These are phyloP conservation scores for Aplosporella prunicola DNA, from an alignment of 2,329 filamentous ascomycete species.

Conservation along the genomic window DNA sequence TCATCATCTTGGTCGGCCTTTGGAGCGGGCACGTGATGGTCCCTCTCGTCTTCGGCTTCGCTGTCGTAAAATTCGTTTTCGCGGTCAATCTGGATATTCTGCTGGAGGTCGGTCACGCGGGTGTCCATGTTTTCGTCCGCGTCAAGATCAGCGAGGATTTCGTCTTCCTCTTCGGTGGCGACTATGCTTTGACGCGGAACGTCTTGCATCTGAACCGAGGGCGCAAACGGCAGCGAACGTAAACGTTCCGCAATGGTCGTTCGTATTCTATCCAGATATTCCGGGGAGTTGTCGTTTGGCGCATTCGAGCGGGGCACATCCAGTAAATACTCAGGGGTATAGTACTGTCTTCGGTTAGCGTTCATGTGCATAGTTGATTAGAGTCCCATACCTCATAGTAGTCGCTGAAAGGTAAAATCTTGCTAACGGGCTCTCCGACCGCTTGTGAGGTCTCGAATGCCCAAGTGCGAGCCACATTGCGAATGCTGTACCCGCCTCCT, in stretches of 20 bases:
- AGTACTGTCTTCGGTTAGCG: conserved; percentile 2
- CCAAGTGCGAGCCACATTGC: conserved; percentile 95
- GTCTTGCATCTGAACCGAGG: conserved; percentile 9
- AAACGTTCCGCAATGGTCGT: conserved; percentile 7
- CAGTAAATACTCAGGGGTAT: conserved; percentile 10
- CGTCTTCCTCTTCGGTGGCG: conserved; percentile 7
- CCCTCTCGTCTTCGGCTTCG: conserved; percentile 7
- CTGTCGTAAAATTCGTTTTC: conserved; percentile 9
- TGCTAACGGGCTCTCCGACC: background rate
- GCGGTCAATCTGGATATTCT: conserved; percentile 1
- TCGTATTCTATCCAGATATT: conserved; percentile 8
- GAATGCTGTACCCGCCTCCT: conserved; percentile 90
- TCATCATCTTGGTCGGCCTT: conserved; percentile 1
- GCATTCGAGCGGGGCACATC: conserved; percentile 7
- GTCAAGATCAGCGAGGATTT: conserved; percentile 9
- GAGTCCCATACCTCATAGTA: conserved; percentile 10
- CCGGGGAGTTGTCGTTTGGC: conserved; percentile 8
- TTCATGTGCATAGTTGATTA: too few relatives aligned
- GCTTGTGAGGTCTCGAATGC: conserved; percentile 73
- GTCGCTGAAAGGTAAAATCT: conserved; percentile 8
- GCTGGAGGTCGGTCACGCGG: conserved; percentile 8
- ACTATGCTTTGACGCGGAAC: conserved; percentile 6
- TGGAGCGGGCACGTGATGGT: conserved; percentile 1
- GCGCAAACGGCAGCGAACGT: conserved; percentile 6
- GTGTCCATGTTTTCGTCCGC: conserved; percentile 10